These are phyloP conservation scores for Clitopilus hobsonii DNA, from an alignment of 768 basidiomycete species.

Conservation along the genomic window DNA sequence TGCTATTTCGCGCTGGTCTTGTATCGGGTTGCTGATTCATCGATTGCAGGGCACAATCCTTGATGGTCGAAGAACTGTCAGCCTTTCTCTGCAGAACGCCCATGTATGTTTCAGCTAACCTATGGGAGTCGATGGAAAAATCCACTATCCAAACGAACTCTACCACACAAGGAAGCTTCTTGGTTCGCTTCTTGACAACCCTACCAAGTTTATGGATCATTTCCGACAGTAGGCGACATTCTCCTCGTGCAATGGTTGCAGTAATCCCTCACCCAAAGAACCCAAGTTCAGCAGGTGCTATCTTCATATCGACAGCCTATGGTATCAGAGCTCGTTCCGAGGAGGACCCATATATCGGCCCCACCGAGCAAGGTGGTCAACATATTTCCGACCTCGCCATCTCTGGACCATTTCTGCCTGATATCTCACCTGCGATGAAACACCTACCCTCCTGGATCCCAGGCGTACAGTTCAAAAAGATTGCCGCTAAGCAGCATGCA, in stretches of 20 bases:
- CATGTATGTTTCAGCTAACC: slow-evolving; percentile 43
- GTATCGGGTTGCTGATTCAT: background rate
- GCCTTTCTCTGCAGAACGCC: slow-evolving; percentile 36
- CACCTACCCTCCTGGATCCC: slow-evolving; percentile 36
- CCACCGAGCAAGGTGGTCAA: slow-evolving; percentile 24
- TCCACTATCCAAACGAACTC: slow-evolving; percentile 36
- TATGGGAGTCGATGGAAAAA: slow-evolving; percentile 38
- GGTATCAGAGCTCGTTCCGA: slow-evolving; percentile 24
- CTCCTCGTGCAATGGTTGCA: background rate
- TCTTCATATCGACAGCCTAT: slow-evolving; percentile 23
- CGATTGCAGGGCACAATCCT: background rate
- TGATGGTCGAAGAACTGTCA: background rate
- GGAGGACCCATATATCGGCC: slow-evolving; percentile 31
- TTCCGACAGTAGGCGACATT: slow-evolving; percentile 19
- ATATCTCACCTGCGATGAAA: slow-evolving; percentile 22
- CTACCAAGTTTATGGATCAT: slow-evolving; percentile 35
- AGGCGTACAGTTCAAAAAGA: slow-evolving; percentile 18
- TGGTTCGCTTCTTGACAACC: slow-evolving; percentile 30
- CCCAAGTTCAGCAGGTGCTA: slow-evolving; percentile 10
- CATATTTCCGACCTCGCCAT: slow-evolving; percentile 17
- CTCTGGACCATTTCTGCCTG: slow-evolving; percentile 17
- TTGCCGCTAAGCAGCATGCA: slow-evolving; percentile 22
- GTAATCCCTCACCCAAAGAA: background rate
- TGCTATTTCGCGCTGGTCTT: background rate
- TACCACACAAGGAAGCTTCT: slow-evolving; percentile 34